Conservation (phyloP, 768 basidiomycete genomes). For the Udeniomyces megalosporus region DNA sequence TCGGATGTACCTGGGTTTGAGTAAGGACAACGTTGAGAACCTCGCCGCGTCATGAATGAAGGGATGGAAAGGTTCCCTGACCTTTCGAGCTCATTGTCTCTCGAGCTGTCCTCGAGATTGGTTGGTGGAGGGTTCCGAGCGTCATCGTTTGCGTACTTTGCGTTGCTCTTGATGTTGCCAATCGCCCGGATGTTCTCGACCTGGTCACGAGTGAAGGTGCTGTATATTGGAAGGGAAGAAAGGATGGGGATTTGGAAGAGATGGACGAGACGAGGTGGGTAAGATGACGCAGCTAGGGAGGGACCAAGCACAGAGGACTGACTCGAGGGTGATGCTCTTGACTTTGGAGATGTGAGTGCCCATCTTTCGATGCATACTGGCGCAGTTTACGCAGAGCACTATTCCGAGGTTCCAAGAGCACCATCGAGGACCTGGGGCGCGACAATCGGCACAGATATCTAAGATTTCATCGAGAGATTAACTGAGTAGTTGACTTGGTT, state of each 20-base stretch:
- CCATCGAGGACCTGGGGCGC: slow-evolving; percentile 8
- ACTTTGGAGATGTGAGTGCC: slow-evolving; percentile 9
- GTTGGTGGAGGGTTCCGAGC: slow-evolving; percentile 12
- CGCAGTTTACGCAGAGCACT: slow-evolving; percentile 8
- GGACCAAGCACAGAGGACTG: background rate
- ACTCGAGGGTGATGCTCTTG: slow-evolving; percentile 8
- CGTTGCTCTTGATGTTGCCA: slow-evolving; percentile 13
- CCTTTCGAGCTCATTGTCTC: slow-evolving; percentile 16
- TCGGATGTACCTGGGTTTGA: slow-evolving; percentile 3
- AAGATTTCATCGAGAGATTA: background rate
- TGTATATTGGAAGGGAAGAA: background rate
- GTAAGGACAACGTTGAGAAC: background rate
- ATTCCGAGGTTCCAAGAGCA: slow-evolving; percentile 9
- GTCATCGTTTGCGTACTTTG: slow-evolving; percentile 5
- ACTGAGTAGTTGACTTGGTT: background rate
- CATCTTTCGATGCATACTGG: background rate
- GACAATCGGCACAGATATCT: slow-evolving; percentile 14
- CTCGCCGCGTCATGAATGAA: background rate
- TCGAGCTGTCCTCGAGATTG: slow-evolving; percentile 5
- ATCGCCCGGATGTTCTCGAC: slow-evolving; percentile 1
- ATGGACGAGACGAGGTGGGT: background rate
- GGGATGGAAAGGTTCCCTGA: background rate
- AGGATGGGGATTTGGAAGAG: background rate
- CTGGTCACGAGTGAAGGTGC: slow-evolving; percentile 13
- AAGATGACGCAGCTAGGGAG: background rate